Evolutionary conservation across 768 basidiomycete genomes (phyloP).

Genomic region (Dacryopinax primogenitus): DNA sequence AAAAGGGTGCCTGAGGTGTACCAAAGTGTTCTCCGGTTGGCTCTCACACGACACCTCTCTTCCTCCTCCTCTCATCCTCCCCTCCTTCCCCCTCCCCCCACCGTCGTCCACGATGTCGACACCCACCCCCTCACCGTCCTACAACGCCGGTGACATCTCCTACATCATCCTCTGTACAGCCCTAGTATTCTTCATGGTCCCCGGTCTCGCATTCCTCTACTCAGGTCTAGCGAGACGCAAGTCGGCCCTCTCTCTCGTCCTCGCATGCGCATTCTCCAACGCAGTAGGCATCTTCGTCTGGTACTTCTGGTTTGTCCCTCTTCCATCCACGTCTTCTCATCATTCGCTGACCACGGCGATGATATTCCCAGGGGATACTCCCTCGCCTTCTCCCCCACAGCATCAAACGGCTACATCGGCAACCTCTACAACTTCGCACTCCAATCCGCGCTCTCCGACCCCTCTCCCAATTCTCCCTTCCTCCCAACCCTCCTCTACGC

Average conservation of each 20-base stretch:
- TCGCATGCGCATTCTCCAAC: slow-evolving; percentile 60
- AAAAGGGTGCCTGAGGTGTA: too few relatives aligned
- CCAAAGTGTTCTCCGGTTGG: too few relatives aligned
- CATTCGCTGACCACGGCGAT: slow-evolving; percentile 16
- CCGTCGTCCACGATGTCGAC: slow-evolving; percentile 11
- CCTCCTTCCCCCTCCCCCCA: slow-evolving; percentile 26
- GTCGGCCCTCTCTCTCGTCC: slow-evolving; percentile 57
- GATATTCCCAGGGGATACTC: slow-evolving; percentile 67
- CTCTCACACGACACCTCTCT: slow-evolving; percentile 39
- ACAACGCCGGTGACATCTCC: slow-evolving; percentile 55
- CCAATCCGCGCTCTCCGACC: slow-evolving; percentile 51
- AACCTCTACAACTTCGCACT: slow-evolving; percentile 34
- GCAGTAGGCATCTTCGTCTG: slow-evolving; percentile 68
- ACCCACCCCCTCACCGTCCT: slow-evolving; percentile 22
- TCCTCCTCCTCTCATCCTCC: slow-evolving; percentile 50
- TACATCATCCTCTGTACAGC: slow-evolving; percentile 57
- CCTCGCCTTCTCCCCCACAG: slow-evolving; percentile 63
- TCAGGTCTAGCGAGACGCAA: slow-evolving; percentile 61
- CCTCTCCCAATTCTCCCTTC: slow-evolving; percentile 66
- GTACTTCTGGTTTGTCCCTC: slow-evolving; percentile 20
- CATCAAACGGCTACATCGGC: slow-evolving; percentile 57
- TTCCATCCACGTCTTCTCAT: background rate
- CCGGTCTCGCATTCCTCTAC: slow-evolving; percentile 61
- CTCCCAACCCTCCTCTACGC: slow-evolving; percentile 74
- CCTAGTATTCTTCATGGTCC: slow-evolving; percentile 54